Evolutionary conservation across 164 flowering plant species (phyloP), one percentile per base, ranked within the genome.

Genomic region (Magnolia sinica): DNA sequence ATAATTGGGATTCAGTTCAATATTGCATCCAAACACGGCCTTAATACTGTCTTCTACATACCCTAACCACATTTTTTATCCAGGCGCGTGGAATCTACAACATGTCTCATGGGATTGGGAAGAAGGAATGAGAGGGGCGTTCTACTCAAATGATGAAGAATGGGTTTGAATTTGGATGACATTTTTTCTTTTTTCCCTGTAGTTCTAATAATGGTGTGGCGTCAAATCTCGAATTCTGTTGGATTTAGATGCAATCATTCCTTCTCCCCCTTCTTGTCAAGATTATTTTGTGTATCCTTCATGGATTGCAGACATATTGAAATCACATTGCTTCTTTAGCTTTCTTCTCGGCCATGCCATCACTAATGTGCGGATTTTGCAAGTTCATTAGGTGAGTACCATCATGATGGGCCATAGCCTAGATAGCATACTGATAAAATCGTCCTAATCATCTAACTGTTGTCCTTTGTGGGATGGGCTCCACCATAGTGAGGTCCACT

Each of bases 101-200:
- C 68, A 91, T 91, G 96, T 84, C 96, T 55, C 88, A 89, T 78
- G 96, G 96, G 71, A 88, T 88, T 64, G 94, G 96, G 22, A 90
- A 90, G 90, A 90, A 88, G 76, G 93, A 90, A 84, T 90, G 87
- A 90, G 72, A 4, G 72, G 50, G 45, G 45, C 22, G 69, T 66
- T 22, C 29, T 1, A 4, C 10, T 51, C 50, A 24, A 24, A 55
- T 16, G 22, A 19, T 68, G 71, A 19, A 66, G 50, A 31, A 29
- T 8, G 50, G 29, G 22, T 31, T 31, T 18, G 50, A 68, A 16
- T 68, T 27, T 68, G 50, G 71, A 68, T 68, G n/a, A 6, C 6
- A 8, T 2, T 20, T 65, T 64, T 68, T 68, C 20, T 4, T 68
- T 11, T 29, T 31, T 45, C 29, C 71, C 45, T 5, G 14, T 66